Percentiles rank a stretch among this genome's conserved stretches.
phyloP scores from a whole-genome alignment of 2,329 filamentous ascomycete genomes.

The Huntiella moniliformis region DNA sequence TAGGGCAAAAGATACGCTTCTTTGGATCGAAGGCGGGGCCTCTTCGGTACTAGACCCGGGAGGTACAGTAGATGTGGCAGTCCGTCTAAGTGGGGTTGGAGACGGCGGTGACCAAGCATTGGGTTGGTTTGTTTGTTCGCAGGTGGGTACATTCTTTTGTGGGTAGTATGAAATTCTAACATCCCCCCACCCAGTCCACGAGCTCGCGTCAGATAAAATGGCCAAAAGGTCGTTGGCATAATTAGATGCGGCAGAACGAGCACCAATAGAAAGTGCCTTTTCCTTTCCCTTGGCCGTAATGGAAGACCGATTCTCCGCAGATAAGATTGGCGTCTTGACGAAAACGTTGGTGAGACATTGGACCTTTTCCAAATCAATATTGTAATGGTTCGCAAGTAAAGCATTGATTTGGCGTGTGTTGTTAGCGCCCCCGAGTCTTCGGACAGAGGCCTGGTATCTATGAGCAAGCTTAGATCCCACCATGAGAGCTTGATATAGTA shows the following conservation, averaged over 20 bases:
- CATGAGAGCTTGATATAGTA: slow-evolving; percentile 61
- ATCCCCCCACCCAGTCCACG: slow-evolving; percentile 64
- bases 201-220: slow-evolving; percentile 38
- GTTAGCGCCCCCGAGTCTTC: slow-evolving; percentile 37
- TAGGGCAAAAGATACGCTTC: slow-evolving; percentile 20
- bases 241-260: slow-evolving; percentile 26
- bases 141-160: slow-evolving; percentile 14
- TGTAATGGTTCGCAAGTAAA: slow-evolving; percentile 69
- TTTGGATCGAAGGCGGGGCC: slow-evolving; percentile 30
- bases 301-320: slow-evolving; percentile 29
- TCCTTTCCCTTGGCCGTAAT: slow-evolving; percentile 58
- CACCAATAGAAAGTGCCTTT: slow-evolving; percentile 25
- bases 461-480: slow-evolving; percentile 76
- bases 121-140: neutral
- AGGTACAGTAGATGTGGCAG: too few relatives aligned
- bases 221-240: slow-evolving; percentile 72
- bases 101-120: slow-evolving; percentile 14
- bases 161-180: slow-evolving; percentile 68
- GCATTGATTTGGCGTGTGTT: slow-evolving; percentile 49
- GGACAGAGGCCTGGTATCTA: slow-evolving; percentile 77
- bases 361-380: slow-evolving; percentile 60
- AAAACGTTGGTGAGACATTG: slow-evolving; percentile 72
- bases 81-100: slow-evolving; percentile 37
- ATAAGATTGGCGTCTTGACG: slow-evolving; percentile 45
- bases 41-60: slow-evolving; percentile 18